These are phyloP conservation scores for Scleromitrula shiraiana DNA, from an alignment of 2,329 filamentous ascomycete genomes.

Conservation along the genomic window DNA sequence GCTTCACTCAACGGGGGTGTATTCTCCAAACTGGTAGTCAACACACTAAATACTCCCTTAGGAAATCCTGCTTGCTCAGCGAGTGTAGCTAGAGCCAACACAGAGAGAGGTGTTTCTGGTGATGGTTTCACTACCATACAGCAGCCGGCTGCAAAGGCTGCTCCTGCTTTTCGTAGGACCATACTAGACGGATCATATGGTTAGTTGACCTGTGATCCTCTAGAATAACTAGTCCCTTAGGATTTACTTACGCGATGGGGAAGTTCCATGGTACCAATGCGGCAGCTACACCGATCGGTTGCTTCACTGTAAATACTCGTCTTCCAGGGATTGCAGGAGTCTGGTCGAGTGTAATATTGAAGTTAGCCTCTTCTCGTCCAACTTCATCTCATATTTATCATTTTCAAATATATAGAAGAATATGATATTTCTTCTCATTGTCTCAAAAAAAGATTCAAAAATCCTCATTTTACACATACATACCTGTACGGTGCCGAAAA, in stretches of 20 bases:
- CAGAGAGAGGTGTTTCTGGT: conserved; percentile 56
- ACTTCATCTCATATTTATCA: too few relatives aligned
- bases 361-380: background rate
- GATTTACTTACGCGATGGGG: conserved; percentile 46
- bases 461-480: background rate
- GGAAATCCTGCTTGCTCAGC: conserved; percentile 49
- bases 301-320: conserved; percentile 64
- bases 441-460: background rate
- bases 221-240: too few relatives aligned
- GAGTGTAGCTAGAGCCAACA: conserved; percentile 45
- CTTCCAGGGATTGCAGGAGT: conserved; percentile 52
- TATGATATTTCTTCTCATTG: too few relatives aligned
- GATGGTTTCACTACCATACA: conserved; percentile 68
- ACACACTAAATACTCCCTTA: conserved; percentile 51
- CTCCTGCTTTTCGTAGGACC: conserved; percentile 59
- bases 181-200: too few relatives aligned
- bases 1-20: conserved; percentile 46
- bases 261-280: conserved; percentile 70
- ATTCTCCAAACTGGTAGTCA: conserved; percentile 50
- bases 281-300: conserved; percentile 60
- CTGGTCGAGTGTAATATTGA: conserved; percentile 21
- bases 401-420: too few relatives aligned
- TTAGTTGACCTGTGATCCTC: too few relatives aligned
- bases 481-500: conserved; percentile 49
- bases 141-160: conserved; percentile 63